Base-by-base conservation (phyloP, 495 filamentous ascomycete species). In the Talaromyces thailandensis region DNA sequence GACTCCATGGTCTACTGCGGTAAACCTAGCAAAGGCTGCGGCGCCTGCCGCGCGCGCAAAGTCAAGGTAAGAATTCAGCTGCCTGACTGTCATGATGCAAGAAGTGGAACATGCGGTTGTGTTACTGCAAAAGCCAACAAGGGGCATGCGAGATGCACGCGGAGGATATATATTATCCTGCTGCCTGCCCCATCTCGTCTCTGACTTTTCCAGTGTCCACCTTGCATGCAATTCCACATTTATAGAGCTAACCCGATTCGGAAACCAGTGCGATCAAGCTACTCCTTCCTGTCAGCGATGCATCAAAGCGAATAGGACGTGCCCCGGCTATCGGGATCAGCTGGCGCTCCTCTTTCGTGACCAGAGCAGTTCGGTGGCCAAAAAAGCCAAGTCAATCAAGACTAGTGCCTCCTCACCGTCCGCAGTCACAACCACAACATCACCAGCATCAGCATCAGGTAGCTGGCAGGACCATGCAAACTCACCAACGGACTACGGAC, bases 331-430 rank as follows among this genome's bases (percentile, higher is more conserved):
- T 67, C 79, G 87, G 60, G 86, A 89, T 60, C 79, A 85, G 59
- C 70, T 86, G 37, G 85, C 86, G 50, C 73, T 90, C 48, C 84
- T 89, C 79, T 91, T 91, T 69, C 84, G 87, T 28, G 85, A 90
- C 67, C 85, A 91, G 69, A 90, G 86, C 68, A 79, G 81, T 59
- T 80, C 84, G 64, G 85, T 90, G 52, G 82, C 84, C 62, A 80
- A 79, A 62, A 90, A 88, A 71, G 85, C 83, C 48, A 81, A 80
- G 56, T 80, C 81, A 26, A 48, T 26, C 26, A 60, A 60, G 57
- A 60, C 21, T 23, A 55, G 26, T 28, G 23, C 9, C 51, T 6
- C 9, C 51, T 55, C 51, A 26, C 23, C 51, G 23, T 55, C 23
- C 51, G 23, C 23, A 28, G 14, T 26, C 12, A 28, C 51, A 14